Conservation (phyloP, 441 rosid genomes). For the Viola pubescens region DNA sequence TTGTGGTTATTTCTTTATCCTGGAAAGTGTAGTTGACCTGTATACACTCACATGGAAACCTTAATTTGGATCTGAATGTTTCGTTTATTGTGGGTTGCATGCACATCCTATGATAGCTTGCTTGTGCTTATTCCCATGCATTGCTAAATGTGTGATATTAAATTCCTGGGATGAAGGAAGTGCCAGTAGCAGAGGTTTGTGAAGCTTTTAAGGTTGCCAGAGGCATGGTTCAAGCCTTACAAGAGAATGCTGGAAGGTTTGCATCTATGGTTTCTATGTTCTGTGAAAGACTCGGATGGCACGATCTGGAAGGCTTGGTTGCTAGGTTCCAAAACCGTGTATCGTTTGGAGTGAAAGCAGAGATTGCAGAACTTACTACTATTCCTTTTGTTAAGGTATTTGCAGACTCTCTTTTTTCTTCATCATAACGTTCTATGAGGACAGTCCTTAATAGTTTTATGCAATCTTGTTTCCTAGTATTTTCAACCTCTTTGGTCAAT, state of each 20-base stretch:
- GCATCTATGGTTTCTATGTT: constrained; percentile 96
- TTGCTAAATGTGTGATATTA: constrained; percentile 20
- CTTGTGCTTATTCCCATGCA: constrained; percentile 10
- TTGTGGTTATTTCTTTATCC: neutral
- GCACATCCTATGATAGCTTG: neutral
- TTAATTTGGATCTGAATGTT: neutral
- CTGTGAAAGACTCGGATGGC: constrained; percentile 98
- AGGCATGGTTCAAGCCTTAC: constrained; percentile 97
- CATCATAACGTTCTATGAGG: constrained; percentile 14
- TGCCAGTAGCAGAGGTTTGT: constrained; percentile 90
- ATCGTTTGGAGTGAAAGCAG: constrained; percentile 98
- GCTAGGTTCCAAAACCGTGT: constrained; percentile 95
- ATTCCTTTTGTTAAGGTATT: constrained; percentile 91
- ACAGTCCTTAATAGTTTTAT: constrained; percentile 5
- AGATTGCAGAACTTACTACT: constrained; percentile 91
- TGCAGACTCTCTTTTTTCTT: constrained; percentile 10
- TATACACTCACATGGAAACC: neutral
- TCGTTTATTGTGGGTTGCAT: neutral
- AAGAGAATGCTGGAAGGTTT: constrained; percentile 98
- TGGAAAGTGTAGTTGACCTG: neutral
- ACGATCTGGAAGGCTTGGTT: constrained; percentile 91
- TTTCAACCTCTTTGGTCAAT: neutral
- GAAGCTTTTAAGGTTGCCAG: constrained; percentile 91
- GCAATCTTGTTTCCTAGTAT: constrained; percentile 1
- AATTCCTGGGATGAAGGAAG: constrained; percentile 60